These are phyloP conservation scores for Penicillium paradoxum DNA, from an alignment of 495 filamentous ascomycete genomes.

Conservation along the genomic window DNA sequence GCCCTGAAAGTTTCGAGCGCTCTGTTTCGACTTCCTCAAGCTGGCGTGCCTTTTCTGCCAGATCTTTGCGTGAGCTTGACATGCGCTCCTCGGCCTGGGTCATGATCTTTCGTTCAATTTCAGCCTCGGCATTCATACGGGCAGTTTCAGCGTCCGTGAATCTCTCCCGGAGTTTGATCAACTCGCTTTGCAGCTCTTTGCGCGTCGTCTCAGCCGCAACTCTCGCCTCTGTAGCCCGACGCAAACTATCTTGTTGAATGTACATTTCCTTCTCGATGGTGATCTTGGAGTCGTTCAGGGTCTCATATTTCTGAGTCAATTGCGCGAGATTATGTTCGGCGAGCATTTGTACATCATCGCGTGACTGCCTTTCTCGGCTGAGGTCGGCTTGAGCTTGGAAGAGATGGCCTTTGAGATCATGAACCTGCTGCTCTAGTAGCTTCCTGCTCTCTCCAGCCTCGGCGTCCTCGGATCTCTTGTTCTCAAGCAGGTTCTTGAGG, in stretches of 20 bases:
- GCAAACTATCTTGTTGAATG: slow-evolving; percentile 89
- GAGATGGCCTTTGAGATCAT: slow-evolving; percentile 79
- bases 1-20: slow-evolving; percentile 61
- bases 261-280: slow-evolving; percentile 98
- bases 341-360: slow-evolving; percentile 90
- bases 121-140: slow-evolving; percentile 72
- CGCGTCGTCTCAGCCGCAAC: slow-evolving; percentile 76
- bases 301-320: slow-evolving; percentile 77
- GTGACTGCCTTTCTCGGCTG: slow-evolving; percentile 88
- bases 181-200: slow-evolving; percentile 81
- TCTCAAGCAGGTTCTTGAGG: slow-evolving; percentile 78
- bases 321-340: slow-evolving; percentile 80
- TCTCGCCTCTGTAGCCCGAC: slow-evolving; percentile 78
- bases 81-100: slow-evolving; percentile 79
- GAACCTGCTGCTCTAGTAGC: slow-evolving; percentile 80
- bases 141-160: slow-evolving; percentile 81
- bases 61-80: slow-evolving; percentile 67
- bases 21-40: slow-evolving; percentile 73
- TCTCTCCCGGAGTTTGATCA: slow-evolving; percentile 74
- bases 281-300: slow-evolving; percentile 92
- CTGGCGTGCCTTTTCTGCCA: slow-evolving; percentile 65
- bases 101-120: slow-evolving; percentile 73
- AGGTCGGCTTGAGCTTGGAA: slow-evolving; percentile 83
- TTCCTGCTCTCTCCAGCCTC: slow-evolving; percentile 81
- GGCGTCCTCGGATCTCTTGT: slow-evolving; percentile 82